Evolutionary conservation across 495 filamentous ascomycete genomes (phyloP).

Genomic region (Parathielavia appendiculata): DNA sequence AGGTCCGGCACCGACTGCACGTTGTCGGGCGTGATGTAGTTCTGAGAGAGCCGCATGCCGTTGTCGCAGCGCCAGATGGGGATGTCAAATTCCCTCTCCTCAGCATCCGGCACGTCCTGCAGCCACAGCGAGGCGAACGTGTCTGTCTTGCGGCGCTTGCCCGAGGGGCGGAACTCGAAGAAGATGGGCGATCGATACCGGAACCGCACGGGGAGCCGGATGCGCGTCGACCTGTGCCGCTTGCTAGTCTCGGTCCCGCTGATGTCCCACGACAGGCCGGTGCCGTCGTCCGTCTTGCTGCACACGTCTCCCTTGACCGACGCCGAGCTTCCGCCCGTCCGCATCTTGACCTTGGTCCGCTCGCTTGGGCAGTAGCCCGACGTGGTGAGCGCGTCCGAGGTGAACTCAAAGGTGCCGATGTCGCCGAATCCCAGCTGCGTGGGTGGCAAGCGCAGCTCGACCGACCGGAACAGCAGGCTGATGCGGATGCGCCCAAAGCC

Average conservation of each 20-base stretch:
- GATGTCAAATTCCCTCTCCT: slow-evolving; percentile 68
- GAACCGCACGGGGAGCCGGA: slow-evolving; percentile 73
- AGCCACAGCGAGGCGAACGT: slow-evolving; percentile 82
- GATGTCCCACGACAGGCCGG: slow-evolving; percentile 64
- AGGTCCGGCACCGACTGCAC: slow-evolving; percentile 61
- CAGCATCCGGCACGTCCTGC: slow-evolving; percentile 73
- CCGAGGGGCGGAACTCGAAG: slow-evolving; percentile 71
- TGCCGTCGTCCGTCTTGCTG: slow-evolving; percentile 50
- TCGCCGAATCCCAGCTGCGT: slow-evolving; percentile 80
- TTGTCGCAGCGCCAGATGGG: slow-evolving; percentile 82
- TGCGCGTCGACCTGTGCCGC: slow-evolving; percentile 43
- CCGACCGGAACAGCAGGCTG: slow-evolving; percentile 76
- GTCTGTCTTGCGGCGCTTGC: slow-evolving; percentile 59
- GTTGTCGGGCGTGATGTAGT: slow-evolving; percentile 78
- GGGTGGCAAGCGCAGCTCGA: slow-evolving; percentile 77
- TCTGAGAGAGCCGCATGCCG: slow-evolving; percentile 71
- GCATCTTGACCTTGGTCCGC: slow-evolving; percentile 73
- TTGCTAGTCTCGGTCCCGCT: slow-evolving; percentile 42
- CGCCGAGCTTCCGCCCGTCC: slow-evolving; percentile 80
- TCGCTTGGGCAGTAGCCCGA: slow-evolving; percentile 52
- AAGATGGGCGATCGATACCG: slow-evolving; percentile 84
- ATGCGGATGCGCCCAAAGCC: slow-evolving; percentile 89
- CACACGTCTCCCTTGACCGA: slow-evolving; percentile 58
- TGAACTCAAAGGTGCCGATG: slow-evolving; percentile 88
- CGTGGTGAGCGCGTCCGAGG: slow-evolving; percentile 56